Evolutionary conservation across 2,329 filamentous ascomycete genomes (phyloP), one percentile per base, ranked within the genome.

Genomic region (Aurifilum marmelostoma): DNA sequence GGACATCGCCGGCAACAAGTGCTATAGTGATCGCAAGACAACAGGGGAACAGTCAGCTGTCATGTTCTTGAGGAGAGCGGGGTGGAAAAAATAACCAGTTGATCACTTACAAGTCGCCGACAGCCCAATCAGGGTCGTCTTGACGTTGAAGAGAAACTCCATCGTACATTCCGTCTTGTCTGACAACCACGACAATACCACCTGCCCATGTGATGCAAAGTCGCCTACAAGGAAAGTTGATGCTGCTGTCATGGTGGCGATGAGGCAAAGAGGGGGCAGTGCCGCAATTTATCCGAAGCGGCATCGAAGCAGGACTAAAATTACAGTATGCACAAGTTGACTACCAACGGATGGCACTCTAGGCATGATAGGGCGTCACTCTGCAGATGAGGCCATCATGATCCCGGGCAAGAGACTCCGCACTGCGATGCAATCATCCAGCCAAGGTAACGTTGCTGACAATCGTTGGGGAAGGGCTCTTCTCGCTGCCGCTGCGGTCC

Each of bases 371-470:
- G 54, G n/a, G 56, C 65, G 65, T 70, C 65, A 70, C 61, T 50
- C 2, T 9, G 43, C 29, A 63, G 41, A 34, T 24, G 62, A 64
- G 29, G 54, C 37, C 61, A 67, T 47, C 43, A 47, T 47, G 43
- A 47, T 65, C 58, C 41, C 37, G 39, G 41, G 39, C 63, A 34
- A 47, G 14, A 27, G 68, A 27, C 63, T 66, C 69, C 63, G 58
- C 66, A 70, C 50, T 65, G 11, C 54, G 27, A 32, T 39, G 58
- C 58, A 37, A 58, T 34, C 59, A 27, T 62, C 14, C 60, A 58
- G 34, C 24, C 63, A 43, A 63, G 58, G 69, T 70, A 70, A 70
- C 69, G 69, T 70, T 70, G 64, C 69, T 60, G 66, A 59, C 56
- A 60, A 69, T 69, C 68, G 4, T 47, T 59, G 61, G 62, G 52